Percentiles rank a stretch among this genome's conserved stretches.
Evolutionary conservation across 805 yeast species (phyloP).

Genomic region (Pichia kluyveri): DNA sequence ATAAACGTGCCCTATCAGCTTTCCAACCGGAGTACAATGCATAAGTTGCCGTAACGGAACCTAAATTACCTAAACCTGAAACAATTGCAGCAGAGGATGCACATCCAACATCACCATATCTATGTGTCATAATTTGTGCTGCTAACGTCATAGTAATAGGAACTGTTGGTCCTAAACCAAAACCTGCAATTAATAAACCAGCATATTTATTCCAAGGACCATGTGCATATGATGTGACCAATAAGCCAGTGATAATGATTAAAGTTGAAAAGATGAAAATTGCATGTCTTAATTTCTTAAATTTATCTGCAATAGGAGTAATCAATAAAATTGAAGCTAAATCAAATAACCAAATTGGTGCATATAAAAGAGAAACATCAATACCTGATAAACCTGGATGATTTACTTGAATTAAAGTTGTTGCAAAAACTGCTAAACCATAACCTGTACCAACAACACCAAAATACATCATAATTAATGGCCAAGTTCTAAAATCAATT

Average conservation of each 20-base stretch:
- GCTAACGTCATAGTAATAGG: constrained; percentile 83
- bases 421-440: constrained; percentile 79
- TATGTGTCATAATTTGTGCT: constrained; percentile 60
- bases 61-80: constrained; percentile 80
- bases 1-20: constrained; percentile 47
- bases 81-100: constrained; percentile 80
- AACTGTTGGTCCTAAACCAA: constrained; percentile 85
- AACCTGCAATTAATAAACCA: constrained; percentile 75
- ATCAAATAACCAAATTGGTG: constrained; percentile 89
- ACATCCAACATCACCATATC: constrained; percentile 76
- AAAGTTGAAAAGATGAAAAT: constrained; percentile 55
- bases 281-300: constrained; percentile 46
- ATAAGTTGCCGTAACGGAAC: constrained; percentile 78
- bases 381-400: constrained; percentile 58
- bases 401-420: constrained; percentile 60
- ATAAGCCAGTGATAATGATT: constrained; percentile 65
- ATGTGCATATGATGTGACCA: constrained; percentile 67
- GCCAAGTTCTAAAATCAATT: constrained; percentile 65
- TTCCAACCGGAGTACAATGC: constrained; percentile 79
- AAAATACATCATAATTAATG: constrained; percentile 77
- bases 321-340: constrained; percentile 61
- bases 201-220: constrained; percentile 72
- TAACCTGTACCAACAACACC: constrained; percentile 91
- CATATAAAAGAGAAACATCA: constrained; percentile 64
- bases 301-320: constrained; percentile 75